A percentile compares a stretch with the other conserved stretches of the same genome.
Conservation (phyloP, 2,329 filamentous ascomycete species). For the Amauroascus niger region DNA sequence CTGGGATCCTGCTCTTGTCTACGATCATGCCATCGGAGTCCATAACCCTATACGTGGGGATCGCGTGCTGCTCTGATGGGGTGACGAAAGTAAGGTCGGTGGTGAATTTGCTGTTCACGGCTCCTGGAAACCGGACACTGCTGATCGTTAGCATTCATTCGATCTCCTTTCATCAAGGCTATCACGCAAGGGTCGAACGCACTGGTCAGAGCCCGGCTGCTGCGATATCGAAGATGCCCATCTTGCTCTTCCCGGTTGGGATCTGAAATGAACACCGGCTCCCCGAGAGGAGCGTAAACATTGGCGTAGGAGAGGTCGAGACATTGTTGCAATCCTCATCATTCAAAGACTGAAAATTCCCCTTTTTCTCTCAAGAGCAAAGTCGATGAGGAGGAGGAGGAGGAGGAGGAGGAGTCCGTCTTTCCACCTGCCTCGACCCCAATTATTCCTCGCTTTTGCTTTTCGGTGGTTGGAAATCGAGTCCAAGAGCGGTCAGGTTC, state of each 20-base stretch:
- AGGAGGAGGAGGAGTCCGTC: slow-evolving; percentile 1
- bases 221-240: slow-evolving; percentile 49
- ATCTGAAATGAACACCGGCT: slow-evolving; percentile 8
- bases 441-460: too few species aligned
- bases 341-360: neutral
- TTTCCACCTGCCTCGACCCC: neutral
- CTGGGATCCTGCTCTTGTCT: slow-evolving; percentile 57
- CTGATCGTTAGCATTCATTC: neutral
- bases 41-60: slow-evolving; percentile 85
- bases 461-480: neutral
- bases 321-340: slow-evolving; percentile 14
- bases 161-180: neutral
- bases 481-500: slow-evolving; percentile 19
- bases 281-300: slow-evolving; percentile 12
- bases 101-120: slow-evolving; percentile 87
- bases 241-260: slow-evolving; percentile 26
- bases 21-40: slow-evolving; percentile 80
- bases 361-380: neutral
- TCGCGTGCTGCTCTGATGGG: slow-evolving; percentile 60
- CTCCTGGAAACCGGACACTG: slow-evolving; percentile 73
- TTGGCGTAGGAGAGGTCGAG: slow-evolving; percentile 17
- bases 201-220: slow-evolving; percentile 51
- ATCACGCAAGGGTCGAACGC: slow-evolving; percentile 20
- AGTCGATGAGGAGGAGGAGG: neutral
- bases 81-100: slow-evolving; percentile 65